Evolutionary conservation across 2,329 filamentous ascomycete species (phyloP), one percentile per base, ranked within the genome.

Genomic region (Epichloe glyceriae): DNA sequence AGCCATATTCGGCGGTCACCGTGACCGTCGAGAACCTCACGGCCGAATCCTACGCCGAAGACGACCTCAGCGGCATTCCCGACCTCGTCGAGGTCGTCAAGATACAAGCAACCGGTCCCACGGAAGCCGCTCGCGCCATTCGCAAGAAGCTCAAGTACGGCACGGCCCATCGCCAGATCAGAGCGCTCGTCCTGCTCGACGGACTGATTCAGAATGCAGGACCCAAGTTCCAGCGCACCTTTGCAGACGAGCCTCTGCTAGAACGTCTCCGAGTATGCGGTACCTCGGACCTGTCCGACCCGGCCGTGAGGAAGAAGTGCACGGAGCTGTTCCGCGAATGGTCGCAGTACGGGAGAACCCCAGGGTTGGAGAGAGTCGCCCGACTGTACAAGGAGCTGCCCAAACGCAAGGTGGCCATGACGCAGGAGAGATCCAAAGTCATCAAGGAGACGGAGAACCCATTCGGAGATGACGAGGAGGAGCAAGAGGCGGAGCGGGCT

Each of bases 141-240:
- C 82, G 93, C 54, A 98, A 98, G 79, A 97, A 97, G 73, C 80
- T 98, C 76, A 98, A 98, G 72, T 97, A 98, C 68, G 93, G 93
- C 60, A 95, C 82, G 61, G 76, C 87, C n/a, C 91, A 97, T 67
- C 85, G 89, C 47, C 93, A 98, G 67, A 76, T 97, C 35, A 82
- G 93, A 53, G 86, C 93, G 37, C 78, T 98, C 20, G 85, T 86
- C 11, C 83, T 98, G 47, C 78, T 98, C 2, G 93, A 98, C 64
- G 90, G 87, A 41, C 75, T 98, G 39, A 93, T 98, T 54, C 88
- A 96, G 63, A 98, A 98, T 70, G 90, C 89, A 2, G 91, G 91
- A 1, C 76, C 85, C 12, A 80, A 85, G 12, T 96, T 97, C 63
- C 86, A 96, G 67, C 82, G 87, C 46, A 79, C 80, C 15, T 95